Conservation (phyloP, 805 yeast species). For the Candida chilensis region DNA sequence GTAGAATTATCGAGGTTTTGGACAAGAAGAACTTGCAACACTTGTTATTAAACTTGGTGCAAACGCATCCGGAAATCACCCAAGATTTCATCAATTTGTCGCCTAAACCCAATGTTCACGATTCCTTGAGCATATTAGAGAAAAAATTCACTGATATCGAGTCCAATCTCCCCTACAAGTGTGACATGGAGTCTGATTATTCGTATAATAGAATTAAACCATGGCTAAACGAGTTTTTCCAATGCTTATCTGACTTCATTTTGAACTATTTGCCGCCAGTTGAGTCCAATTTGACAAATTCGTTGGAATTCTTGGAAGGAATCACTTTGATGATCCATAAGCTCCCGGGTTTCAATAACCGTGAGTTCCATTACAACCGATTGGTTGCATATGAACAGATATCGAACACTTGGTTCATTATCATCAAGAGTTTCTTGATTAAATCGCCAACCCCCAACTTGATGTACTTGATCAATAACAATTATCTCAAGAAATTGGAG, state of each 20-base stretch:
- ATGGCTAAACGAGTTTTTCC: constrained; percentile 56
- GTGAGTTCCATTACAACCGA: constrained; percentile 39
- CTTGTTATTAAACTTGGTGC: constrained; percentile 43
- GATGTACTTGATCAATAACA: constrained; percentile 21
- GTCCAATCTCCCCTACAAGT: constrained; percentile 61
- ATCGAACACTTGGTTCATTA: constrained; percentile 46
- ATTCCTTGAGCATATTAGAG: constrained; percentile 40
- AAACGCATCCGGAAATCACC: constrained; percentile 53
- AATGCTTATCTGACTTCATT: constrained; percentile 66
- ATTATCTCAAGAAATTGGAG: constrained; percentile 29
- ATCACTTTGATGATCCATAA: constrained; percentile 51
- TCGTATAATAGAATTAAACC: constrained; percentile 68
- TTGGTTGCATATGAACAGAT: constrained; percentile 51
- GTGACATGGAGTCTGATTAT: constrained; percentile 66
- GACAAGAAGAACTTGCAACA: constrained; percentile 45
- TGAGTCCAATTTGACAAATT: constrained; percentile 40
- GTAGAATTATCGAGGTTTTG: constrained; percentile 59
- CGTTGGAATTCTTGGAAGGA: constrained; percentile 49
- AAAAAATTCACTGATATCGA: constrained; percentile 34
- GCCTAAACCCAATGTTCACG: constrained; percentile 48
- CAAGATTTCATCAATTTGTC: constrained; percentile 39
- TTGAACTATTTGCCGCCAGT: constrained; percentile 66
- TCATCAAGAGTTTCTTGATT: constrained; percentile 20
- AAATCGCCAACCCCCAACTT: constrained; percentile 20
- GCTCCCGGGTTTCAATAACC: constrained; percentile 57